Evolutionary conservation across 306 rosid genomes (phyloP).

Genomic region (Vicia sativa): DNA sequence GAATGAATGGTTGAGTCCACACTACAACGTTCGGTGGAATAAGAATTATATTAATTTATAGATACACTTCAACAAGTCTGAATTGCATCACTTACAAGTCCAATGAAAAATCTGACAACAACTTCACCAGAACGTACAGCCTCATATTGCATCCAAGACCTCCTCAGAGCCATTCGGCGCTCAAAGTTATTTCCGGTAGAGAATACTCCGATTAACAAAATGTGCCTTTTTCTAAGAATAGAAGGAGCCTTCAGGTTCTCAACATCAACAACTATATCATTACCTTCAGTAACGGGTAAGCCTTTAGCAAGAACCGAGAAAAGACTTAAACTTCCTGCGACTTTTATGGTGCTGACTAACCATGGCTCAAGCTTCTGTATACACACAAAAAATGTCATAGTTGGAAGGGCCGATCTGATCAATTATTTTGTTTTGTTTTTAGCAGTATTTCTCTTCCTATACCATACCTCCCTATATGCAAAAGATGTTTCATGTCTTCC

Average conservation of each 20-base stretch:
- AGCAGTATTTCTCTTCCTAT: slow-evolving; percentile 41
- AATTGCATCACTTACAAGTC: slow-evolving; percentile 74
- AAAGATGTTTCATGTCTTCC: slow-evolving; percentile 97
- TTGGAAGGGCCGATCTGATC: slow-evolving; percentile 36
- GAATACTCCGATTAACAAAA: slow-evolving; percentile 80
- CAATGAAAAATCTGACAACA: slow-evolving; percentile 89
- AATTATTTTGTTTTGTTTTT: slow-evolving; percentile 2
- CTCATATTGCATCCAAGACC: slow-evolving; percentile 94
- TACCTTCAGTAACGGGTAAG: slow-evolving; percentile 87
- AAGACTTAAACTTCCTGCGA: slow-evolving; percentile 62
- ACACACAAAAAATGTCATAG: slow-evolving; percentile 31
- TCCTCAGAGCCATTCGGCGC: slow-evolving; percentile 91
- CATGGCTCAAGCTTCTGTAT: slow-evolving; percentile 96
- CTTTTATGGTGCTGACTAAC: slow-evolving; percentile 68
- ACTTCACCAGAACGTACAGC: slow-evolving; percentile 81
- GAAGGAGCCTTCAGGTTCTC: slow-evolving; percentile 78
- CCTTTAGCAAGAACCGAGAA: slow-evolving; percentile 90
- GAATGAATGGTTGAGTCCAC: slow-evolving; percentile 24
- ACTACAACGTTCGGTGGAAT: neutral
- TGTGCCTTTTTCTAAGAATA: slow-evolving; percentile 59
- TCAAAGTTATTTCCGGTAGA: slow-evolving; percentile 93
- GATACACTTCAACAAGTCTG: slow-evolving; percentile 26
- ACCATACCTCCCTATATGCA: slow-evolving; percentile 92
- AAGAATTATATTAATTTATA: slow-evolving; percentile 18
- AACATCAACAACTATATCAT: slow-evolving; percentile 59